A percentile compares a stretch with the other conserved stretches of the same genome.
Conservation (phyloP, 2,329 filamentous ascomycete genomes). For the Venturiaceae sp. region DNA sequence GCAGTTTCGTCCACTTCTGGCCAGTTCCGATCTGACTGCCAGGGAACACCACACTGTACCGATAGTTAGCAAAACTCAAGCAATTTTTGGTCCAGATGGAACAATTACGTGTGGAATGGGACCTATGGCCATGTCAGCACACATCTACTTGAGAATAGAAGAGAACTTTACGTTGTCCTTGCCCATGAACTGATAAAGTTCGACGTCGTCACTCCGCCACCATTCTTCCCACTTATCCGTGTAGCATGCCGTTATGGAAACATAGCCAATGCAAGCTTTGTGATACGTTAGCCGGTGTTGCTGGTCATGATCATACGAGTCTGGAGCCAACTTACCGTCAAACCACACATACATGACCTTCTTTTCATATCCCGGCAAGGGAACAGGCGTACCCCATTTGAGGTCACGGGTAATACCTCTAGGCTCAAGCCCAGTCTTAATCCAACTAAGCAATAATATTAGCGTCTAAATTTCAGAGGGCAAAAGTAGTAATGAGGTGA, state of each 20-base stretch:
- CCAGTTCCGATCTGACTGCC: conserved; percentile 74
- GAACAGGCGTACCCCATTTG: conserved; percentile 70
- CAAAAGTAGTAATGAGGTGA: too few species aligned
- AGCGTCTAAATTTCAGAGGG: too few species aligned
- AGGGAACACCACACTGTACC: conserved; percentile 88
- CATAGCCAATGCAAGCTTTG: conserved; percentile 89
- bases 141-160: too few species aligned
- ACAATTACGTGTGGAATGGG: too few species aligned
- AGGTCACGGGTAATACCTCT: conserved; percentile 88
- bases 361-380: conserved; percentile 52
- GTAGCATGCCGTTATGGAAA: conserved; percentile 89
- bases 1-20: conserved; percentile 81
- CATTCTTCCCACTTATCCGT: conserved; percentile 85
- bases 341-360: conserved; percentile 94
- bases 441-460: too few species aligned
- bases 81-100: too few species aligned
- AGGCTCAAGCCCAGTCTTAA: conserved; percentile 73
- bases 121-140: too few species aligned
- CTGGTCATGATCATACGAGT: too few species aligned
- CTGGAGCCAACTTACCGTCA: too few species aligned
- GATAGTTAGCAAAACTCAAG: too few species aligned
- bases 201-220: conserved; percentile 86
- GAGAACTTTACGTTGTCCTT: conserved; percentile 85
- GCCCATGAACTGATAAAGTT: conserved; percentile 91
- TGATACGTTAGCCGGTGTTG: too few species aligned